These are phyloP conservation scores for Powellomyces hirtus DNA, from an alignment of 192 early-diverging fungal species.

Conservation along the genomic window DNA sequence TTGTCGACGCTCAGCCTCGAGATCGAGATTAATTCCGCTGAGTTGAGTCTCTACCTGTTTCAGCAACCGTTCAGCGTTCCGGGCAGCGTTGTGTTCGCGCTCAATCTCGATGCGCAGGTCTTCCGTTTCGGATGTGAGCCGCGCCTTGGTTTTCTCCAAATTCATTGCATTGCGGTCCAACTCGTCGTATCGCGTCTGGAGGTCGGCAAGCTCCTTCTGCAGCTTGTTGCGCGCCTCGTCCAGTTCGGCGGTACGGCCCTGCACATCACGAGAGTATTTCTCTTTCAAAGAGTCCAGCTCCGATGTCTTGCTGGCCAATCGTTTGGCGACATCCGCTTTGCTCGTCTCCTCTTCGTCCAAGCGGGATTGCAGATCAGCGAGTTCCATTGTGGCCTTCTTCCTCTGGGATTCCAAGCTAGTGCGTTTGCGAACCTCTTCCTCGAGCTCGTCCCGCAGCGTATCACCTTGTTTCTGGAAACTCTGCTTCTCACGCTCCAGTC, in stretches of 20 bases:
- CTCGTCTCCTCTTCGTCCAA: constrained; percentile 61
- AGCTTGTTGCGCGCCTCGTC: constrained; percentile 56
- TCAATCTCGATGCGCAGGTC: constrained; percentile 73
- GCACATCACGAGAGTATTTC: constrained; percentile 56
- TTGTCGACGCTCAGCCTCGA: constrained; percentile 59
- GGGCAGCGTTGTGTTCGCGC: constrained; percentile 67
- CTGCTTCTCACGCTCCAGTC: constrained; percentile 56
- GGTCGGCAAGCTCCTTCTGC: constrained; percentile 64
- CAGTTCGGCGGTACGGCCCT: constrained; percentile 50
- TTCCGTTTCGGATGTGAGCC: constrained; percentile 70
- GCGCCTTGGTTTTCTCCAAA: constrained; percentile 68
- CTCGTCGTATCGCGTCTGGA: constrained; percentile 63
- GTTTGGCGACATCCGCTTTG: constrained; percentile 49
- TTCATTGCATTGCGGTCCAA: constrained; percentile 53
- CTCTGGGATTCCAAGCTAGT: constrained; percentile 38
- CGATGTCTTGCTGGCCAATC: constrained; percentile 52
- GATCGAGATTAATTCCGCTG: constrained; percentile 42
- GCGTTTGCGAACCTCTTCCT: constrained; percentile 46
- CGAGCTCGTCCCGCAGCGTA: constrained; percentile 49
- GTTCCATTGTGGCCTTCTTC: constrained; percentile 46
- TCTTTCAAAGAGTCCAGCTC: constrained; percentile 69
- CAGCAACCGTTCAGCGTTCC: constrained; percentile 60
- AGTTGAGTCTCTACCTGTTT: constrained; percentile 64
- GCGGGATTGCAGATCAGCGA: constrained; percentile 62
- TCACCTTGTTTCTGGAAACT: constrained; percentile 42